phyloP scores from a whole-genome alignment of 2,329 filamentous ascomycete species.

The Achaetomium macrosporum region DNA sequence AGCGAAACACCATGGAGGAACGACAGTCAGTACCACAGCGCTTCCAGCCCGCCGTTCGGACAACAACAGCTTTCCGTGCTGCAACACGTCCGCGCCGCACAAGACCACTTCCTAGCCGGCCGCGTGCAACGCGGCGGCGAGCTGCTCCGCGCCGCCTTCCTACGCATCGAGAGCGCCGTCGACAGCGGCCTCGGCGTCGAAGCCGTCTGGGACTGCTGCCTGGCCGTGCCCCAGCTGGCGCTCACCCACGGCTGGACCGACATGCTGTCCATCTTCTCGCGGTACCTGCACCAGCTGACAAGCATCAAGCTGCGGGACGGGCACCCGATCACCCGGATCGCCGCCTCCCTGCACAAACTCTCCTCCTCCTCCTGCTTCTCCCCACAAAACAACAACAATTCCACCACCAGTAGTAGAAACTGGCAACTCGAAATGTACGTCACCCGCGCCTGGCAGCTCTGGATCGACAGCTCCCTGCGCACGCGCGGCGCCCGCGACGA shows the following conservation, averaged over 20 bases:
- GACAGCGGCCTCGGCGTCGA: constrained; percentile 13
- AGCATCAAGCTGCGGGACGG: constrained; percentile 11
- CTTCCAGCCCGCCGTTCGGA: neutral
- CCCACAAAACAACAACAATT: neutral
- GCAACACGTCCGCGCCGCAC: constrained; percentile 19
- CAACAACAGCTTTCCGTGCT: constrained; percentile 17
- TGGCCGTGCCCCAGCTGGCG: constrained; percentile 22
- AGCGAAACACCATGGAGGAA: constrained; percentile 18
- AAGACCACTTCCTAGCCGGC: constrained; percentile 13
- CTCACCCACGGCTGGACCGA: constrained; percentile 18
- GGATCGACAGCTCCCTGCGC: constrained; percentile 15
- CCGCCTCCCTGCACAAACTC: constrained; percentile 9
- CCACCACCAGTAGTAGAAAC: neutral
- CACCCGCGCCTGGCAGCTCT: constrained; percentile 19
- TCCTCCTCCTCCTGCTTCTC: neutral
- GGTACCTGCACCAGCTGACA: constrained; percentile 18
- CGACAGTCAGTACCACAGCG: neutral
- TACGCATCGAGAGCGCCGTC: constrained; percentile 19
- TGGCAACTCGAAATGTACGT: constrained; percentile 14
- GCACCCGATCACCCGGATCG: constrained; percentile 17
- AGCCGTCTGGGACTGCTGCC: constrained; percentile 26
- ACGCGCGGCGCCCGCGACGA: constrained; percentile 18
- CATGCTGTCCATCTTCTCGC: constrained; percentile 20
- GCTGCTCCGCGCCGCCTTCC: constrained; percentile 19
- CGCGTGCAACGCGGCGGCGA: constrained; percentile 12